phyloP scores from a whole-genome alignment of 2,329 filamentous ascomycete species.

The Cyanodermella asteris region DNA sequence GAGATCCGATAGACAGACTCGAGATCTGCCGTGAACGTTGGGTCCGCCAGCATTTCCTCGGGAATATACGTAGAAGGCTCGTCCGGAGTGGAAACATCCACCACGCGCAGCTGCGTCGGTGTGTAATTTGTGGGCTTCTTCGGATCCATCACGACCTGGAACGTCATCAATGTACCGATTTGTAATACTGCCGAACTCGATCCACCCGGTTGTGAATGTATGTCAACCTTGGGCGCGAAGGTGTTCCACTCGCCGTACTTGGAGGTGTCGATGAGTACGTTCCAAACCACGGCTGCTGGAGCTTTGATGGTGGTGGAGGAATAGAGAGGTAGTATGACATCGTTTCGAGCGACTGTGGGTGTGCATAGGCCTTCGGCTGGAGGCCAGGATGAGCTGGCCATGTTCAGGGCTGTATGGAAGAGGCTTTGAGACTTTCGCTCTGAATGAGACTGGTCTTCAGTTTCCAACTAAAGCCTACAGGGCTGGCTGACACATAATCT shows the following conservation, averaged over 20 bases:
- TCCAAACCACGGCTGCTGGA: conserved; percentile 2
- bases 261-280: conserved; percentile 2
- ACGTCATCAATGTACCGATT: conserved; percentile 2
- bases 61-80: conserved; percentile 2
- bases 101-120: conserved; percentile 1
- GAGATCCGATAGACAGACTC: conserved; percentile 3
- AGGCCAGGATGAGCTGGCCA: conserved; percentile 2
- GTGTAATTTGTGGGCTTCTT: conserved; percentile 3
- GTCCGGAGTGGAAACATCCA: conserved; percentile 4
- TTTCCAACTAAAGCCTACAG: too few relatives aligned
- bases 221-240: conserved; percentile 1
- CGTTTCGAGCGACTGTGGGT: not conserved
- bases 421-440: too few relatives aligned
- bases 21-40: conserved; percentile 3
- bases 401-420: too few relatives aligned
- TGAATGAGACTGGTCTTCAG: too few relatives aligned
- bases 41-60: not conserved
- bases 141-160: conserved; percentile 3
- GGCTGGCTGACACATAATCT: too few relatives aligned
- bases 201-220: conserved; percentile 2
- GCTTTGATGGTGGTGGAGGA: conserved; percentile 1
- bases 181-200: not conserved
- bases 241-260: conserved; percentile 3
- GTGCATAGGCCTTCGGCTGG: conserved; percentile 4
- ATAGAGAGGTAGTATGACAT: conserved; percentile 2